These are phyloP conservation scores for Durotheca rogersii DNA, from an alignment of 495 filamentous ascomycete species.

Conservation along the genomic window DNA sequence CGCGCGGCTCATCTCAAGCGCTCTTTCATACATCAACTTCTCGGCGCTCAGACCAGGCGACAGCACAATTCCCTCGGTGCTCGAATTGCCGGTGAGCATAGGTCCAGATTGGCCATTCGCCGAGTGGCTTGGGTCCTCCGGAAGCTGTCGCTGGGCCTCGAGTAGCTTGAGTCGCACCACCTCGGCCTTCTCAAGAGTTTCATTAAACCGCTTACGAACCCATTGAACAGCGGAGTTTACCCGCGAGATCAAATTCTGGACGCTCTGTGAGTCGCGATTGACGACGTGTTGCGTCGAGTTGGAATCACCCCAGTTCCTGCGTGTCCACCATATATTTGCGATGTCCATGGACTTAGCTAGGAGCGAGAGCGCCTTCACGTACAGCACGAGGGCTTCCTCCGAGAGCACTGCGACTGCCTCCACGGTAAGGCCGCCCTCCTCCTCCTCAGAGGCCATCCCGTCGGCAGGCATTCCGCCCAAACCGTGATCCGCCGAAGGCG, in stretches of 20 bases:
- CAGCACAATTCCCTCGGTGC: slow-evolving; percentile 53
- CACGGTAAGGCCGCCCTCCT: slow-evolving; percentile 72
- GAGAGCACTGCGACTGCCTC: slow-evolving; percentile 85
- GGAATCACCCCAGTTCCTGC: slow-evolving; percentile 67
- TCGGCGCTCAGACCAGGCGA: slow-evolving; percentile 84
- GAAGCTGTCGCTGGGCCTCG: slow-evolving; percentile 81
- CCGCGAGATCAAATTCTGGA: slow-evolving; percentile 61
- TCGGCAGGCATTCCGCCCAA: slow-evolving; percentile 57
- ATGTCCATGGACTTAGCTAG: slow-evolving; percentile 96
- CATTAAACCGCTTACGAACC: slow-evolving; percentile 91
- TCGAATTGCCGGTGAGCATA: slow-evolving; percentile 57
- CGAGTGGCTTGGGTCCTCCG: slow-evolving; percentile 78
- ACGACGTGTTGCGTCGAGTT: slow-evolving; percentile 49
- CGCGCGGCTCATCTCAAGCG: slow-evolving; percentile 90
- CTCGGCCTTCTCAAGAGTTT: slow-evolving; percentile 92
- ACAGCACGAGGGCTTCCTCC: slow-evolving; percentile 93
- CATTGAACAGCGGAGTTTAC: slow-evolving; percentile 95
- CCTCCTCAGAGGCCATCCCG: slow-evolving; percentile 49
- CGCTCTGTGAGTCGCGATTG: slow-evolving; percentile 48
- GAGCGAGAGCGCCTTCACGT: slow-evolving; percentile 87
- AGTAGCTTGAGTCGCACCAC: slow-evolving; percentile 83
- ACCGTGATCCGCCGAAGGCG: slow-evolving; percentile 71
- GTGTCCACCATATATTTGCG: slow-evolving; percentile 87
- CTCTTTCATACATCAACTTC: slow-evolving; percentile 97
- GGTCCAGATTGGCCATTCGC: slow-evolving; percentile 60